phyloP scores from a whole-genome alignment of 768 basidiomycete genomes.

The Trametes cubensis region DNA sequence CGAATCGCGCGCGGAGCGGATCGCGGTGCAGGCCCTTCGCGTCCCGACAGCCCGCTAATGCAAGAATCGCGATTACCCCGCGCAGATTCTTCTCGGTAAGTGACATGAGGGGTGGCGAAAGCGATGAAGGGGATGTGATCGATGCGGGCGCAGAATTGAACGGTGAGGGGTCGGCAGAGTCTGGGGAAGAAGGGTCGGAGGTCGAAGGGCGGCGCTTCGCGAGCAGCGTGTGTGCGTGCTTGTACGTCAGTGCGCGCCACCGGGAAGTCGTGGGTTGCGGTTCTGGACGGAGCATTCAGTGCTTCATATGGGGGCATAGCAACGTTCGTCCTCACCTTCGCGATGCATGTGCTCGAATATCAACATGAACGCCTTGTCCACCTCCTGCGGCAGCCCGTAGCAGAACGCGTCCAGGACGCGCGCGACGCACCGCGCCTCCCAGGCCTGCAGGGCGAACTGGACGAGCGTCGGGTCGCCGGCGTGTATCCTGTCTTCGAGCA shows the following conservation, averaged over 20 bases:
- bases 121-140: conserved; percentile 20
- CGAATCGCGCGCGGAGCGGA: conserved; percentile 35
- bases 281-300: conserved; percentile 27
- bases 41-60: conserved; percentile 36
- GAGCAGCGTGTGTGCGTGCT: conserved; percentile 32
- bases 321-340: conserved; percentile 27
- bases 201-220: conserved; percentile 11
- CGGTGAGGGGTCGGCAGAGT: conserved; percentile 29
- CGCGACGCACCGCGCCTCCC: conserved; percentile 38
- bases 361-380: conserved; percentile 32
- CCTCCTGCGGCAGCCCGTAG: conserved; percentile 35
- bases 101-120: conserved; percentile 20
- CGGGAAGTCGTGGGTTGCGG: conserved; percentile 40
- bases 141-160: conserved; percentile 25
- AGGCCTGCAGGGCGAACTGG: conserved; percentile 42
- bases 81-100: conserved; percentile 31
- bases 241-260: conserved; percentile 41
- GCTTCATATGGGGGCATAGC: background rate
- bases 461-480: conserved; percentile 38
- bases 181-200: conserved; percentile 18
- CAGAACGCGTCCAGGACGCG: conserved; percentile 38
- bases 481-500: conserved; percentile 34
- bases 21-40: conserved; percentile 33
- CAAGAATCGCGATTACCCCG: conserved; percentile 39
- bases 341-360: conserved; percentile 38